Evolutionary conservation across 768 basidiomycete genomes (phyloP).

Genomic region (Leccinum subgranulosum): DNA sequence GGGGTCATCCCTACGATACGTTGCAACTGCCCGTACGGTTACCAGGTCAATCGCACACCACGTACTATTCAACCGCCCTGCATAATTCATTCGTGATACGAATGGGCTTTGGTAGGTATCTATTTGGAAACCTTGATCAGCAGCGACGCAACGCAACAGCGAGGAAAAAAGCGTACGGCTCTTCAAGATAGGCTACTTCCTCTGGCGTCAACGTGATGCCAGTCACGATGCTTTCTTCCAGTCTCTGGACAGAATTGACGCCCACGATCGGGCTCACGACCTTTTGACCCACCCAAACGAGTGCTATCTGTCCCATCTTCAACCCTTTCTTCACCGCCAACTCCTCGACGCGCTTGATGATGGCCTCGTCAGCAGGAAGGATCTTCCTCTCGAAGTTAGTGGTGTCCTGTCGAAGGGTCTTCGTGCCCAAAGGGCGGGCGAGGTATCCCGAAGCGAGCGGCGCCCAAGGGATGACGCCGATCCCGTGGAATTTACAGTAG

Average conservation of each 20-base stretch:
- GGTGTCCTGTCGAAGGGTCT: conserved; percentile 21
- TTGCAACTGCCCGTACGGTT: too few species aligned
- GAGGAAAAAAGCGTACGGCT: conserved; percentile 19
- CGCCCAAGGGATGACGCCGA: conserved; percentile 51
- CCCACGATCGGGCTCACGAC: conserved; percentile 46
- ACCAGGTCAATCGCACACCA: too few species aligned
- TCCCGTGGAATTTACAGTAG: conserved; percentile 46
- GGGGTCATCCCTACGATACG: too few species aligned
- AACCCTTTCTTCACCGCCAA: conserved; percentile 38
- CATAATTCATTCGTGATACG: conserved; percentile 12
- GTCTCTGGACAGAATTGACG: conserved; percentile 30
- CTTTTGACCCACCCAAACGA: conserved; percentile 42
- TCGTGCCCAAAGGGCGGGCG: conserved; percentile 33
- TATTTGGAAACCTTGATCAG: background rate
- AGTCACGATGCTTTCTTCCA: conserved; percentile 29
- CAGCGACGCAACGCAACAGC: background rate
- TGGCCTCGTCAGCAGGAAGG: conserved; percentile 29
- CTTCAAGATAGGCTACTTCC: conserved; percentile 31
- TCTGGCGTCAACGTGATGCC: conserved; percentile 25
- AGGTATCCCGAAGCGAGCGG: conserved; percentile 41
- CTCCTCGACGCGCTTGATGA: conserved; percentile 40
- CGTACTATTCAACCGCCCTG: too few species aligned
- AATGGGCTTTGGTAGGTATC: conserved; percentile 19
- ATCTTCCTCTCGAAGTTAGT: conserved; percentile 20
- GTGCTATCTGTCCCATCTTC: conserved; percentile 44